Evolutionary conservation across 1,284 basidiomycete genomes (phyloP), one percentile per base, ranked within the genome.

Genomic region (Sporisorium graminicola): DNA sequence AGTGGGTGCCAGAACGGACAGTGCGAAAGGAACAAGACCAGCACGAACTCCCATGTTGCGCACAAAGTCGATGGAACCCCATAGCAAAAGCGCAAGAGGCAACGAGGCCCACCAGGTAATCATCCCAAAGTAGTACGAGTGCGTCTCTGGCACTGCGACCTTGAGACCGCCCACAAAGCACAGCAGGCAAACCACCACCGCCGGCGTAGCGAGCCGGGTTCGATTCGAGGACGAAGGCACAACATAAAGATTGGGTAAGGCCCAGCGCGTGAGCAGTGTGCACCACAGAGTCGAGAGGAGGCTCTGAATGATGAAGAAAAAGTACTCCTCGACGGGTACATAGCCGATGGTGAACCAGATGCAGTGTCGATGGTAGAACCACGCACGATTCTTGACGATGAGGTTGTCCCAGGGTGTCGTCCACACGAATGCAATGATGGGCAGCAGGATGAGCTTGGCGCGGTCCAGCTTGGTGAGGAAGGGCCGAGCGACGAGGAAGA

Each of bases 371-470:
- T 75, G 80, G 47, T 82, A 82, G 56, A 67, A 74, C 81, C 80
- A 82, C 3, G 81, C 81, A 10, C 74, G 65, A 29, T 75, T 77
- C 29, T 76, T 64, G 22, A 82, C 80, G 49, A 82, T 71, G 56
- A 77, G 64, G 37, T 78, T 80, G 64, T 82, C 81, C 80, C 81
- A 82, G 13, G 80, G 78, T 18, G 81, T 80, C 12, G 81, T 82
- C 81, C 81, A 82, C 0, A 82, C 70, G 31, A 82, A 80, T 1
- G 81, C 81, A 42, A 82, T 78, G 55, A 73, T 62, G 44, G 81
- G 80, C 0, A 82, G 71, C 18, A 82, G 40, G 42, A 76, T 62
- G 33, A 82, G 74, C 60, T 82, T 82, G 40, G 71, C 69, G n/a
- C 65, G 62, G 40, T 82, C 81, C 27, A 82, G 63, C 27, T 61